phyloP scores from a whole-genome alignment of 768 basidiomycete species.

The Pisolithus marmoratus region DNA sequence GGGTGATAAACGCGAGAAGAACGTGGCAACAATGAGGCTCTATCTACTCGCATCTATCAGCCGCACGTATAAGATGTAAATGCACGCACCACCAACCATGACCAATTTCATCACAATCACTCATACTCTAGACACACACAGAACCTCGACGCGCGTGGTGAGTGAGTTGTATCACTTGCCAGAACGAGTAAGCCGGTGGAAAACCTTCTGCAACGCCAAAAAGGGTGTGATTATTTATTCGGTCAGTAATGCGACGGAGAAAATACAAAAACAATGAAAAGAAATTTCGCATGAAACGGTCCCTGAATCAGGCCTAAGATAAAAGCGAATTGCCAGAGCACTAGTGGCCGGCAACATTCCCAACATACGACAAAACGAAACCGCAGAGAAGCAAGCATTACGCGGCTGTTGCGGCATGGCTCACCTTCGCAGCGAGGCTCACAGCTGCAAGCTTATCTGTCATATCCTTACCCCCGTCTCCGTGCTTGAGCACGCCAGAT shows the following conservation, averaged over 20 bases:
- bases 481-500: neutral
- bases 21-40: neutral
- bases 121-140: neutral
- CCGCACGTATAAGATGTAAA: neutral
- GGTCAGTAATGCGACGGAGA: constrained; percentile 3
- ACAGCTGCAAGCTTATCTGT: constrained; percentile 23
- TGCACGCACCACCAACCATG: neutral
- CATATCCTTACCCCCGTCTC: constrained; percentile 14
- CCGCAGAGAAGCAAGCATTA: constrained; percentile 7
- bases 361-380: neutral
- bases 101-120: neutral
- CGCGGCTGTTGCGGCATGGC: constrained; percentile 7
- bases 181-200: constrained; percentile 17
- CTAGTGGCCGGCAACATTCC: neutral
- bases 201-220: constrained; percentile 23
- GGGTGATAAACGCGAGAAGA: neutral
- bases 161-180: constrained; percentile 17
- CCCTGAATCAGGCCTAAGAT: neutral
- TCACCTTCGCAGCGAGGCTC: constrained; percentile 27
- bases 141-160: neutral
- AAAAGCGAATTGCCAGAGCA: neutral
- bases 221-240: constrained; percentile 15
- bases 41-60: neutral
- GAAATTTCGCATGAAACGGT: neutral
- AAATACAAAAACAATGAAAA: constrained; percentile 1